Conservation (phyloP, 176 grass and related monocot genomes). For the Oryza brachyantha region DNA sequence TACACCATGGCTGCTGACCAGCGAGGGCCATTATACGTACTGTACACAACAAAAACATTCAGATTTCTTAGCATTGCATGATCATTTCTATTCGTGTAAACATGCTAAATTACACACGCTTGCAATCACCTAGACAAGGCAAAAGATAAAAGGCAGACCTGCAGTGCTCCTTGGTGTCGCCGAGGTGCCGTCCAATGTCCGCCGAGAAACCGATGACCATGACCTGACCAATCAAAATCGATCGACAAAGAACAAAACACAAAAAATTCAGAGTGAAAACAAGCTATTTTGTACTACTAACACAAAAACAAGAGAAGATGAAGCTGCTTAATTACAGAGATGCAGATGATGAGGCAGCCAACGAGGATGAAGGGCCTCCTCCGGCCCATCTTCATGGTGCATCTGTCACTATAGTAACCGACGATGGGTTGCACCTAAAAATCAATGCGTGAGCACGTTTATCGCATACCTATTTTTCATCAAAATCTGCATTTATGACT, state of each 20-base stretch:
- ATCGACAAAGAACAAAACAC: not conserved
- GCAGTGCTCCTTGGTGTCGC: constrained; percentile 78
- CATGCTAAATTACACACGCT: not conserved
- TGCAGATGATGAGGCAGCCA: constrained; percentile 62
- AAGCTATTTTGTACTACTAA: too few relatives aligned
- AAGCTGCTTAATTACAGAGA: not conserved
- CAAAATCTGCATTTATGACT: not conserved
- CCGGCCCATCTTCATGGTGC: constrained; percentile 49
- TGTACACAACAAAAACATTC: constrained; percentile 23
- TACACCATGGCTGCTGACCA: constrained; percentile 59
- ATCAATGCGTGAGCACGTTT: constrained; percentile 1
- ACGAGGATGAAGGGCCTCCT: constrained; percentile 74
- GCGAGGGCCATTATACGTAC: constrained; percentile 54
- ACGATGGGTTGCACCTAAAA: constrained; percentile 50
- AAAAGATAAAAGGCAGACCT: constrained; percentile 17
- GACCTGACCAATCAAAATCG: constrained; percentile 36
- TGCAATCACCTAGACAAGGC: not conserved
- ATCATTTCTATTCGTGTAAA: not conserved
- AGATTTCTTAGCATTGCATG: too few relatives aligned
- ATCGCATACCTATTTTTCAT: not conserved
- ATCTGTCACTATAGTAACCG: constrained; percentile 73
- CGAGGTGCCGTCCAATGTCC: constrained; percentile 67
- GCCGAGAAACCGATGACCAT: constrained; percentile 71
- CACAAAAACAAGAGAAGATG: not conserved
- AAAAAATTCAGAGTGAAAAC: too few relatives aligned